Evolutionary conservation across 345 rosid species (phyloP).

Genomic region (Lenwebbia sp.): DNA sequence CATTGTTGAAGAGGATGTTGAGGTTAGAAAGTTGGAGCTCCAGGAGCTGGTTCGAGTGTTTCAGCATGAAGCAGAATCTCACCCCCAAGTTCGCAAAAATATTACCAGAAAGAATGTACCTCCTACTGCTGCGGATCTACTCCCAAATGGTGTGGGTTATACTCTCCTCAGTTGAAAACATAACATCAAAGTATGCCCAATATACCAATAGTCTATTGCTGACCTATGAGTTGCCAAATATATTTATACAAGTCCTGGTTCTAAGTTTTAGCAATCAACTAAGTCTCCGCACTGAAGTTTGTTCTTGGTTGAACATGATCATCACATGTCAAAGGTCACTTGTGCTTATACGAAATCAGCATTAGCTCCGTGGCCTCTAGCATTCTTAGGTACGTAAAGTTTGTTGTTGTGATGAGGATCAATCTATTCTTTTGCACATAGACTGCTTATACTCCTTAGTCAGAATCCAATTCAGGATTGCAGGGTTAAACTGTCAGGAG

Average conservation of each 20-base stretch:
- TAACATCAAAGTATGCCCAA: background rate
- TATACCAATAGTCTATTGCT: background rate
- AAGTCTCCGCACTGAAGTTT: background rate
- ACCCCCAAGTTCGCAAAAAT: slow-evolving; percentile 33
- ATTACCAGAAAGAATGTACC: slow-evolving; percentile 17
- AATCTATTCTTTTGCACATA: background rate
- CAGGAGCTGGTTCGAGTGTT: slow-evolving; percentile 41
- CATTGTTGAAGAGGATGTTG: slow-evolving; percentile 24
- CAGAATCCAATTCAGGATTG: background rate
- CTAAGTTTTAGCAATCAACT: background rate
- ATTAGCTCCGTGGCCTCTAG: background rate
- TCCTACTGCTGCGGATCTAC: slow-evolving; percentile 15
- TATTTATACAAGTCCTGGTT: background rate
- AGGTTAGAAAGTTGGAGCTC: slow-evolving; percentile 39
- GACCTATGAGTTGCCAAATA: background rate
- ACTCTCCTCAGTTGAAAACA: slow-evolving; percentile 22
- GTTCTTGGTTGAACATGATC: background rate
- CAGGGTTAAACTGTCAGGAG: background rate
- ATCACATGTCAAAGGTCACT: background rate
- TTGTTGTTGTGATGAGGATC: background rate
- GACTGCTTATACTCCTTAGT: background rate
- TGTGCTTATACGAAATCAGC: background rate
- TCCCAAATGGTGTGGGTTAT: slow-evolving; percentile 24
- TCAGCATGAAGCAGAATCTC: slow-evolving; percentile 56
- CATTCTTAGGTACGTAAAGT: background rate